Evolutionary conservation across 306 rosid genomes (phyloP).

Genomic region (Gynostemma pentaphyllum): DNA sequence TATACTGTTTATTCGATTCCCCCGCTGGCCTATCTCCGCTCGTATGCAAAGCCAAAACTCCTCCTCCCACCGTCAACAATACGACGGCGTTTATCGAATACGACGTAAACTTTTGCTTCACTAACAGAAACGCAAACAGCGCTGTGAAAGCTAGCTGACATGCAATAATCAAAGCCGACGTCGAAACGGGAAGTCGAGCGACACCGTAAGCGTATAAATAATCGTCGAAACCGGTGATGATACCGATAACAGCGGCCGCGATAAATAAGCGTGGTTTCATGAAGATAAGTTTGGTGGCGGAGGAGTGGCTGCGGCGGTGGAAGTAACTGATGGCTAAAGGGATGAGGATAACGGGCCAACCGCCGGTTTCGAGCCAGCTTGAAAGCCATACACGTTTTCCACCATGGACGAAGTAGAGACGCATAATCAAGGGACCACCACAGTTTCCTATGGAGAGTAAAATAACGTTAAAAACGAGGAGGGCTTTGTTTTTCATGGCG

Average conservation of each 20-base stretch:
- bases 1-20: conserved; percentile 42
- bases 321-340: conserved; percentile 31
- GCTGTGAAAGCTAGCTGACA: conserved; percentile 70
- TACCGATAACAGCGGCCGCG: conserved; percentile 31
- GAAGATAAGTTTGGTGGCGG: conserved; percentile 9
- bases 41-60: conserved; percentile 43
- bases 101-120: conserved; percentile 51
- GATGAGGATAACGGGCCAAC: conserved; percentile 46
- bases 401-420: conserved; percentile 72
- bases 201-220: conserved; percentile 59
- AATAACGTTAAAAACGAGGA: conserved; percentile 28
- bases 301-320: conserved; percentile 22
- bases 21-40: conserved; percentile 54
- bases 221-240: conserved; percentile 49
- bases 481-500: conserved; percentile 13
- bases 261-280: conserved; percentile 31
- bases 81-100: conserved; percentile 46
- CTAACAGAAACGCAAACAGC: conserved; percentile 32
- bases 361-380: conserved; percentile 49
- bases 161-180: conserved; percentile 45
- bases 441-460: conserved; percentile 30
- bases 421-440: conserved; percentile 57
- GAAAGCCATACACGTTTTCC: conserved; percentile 68
- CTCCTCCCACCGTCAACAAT: conserved; percentile 54
- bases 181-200: conserved; percentile 53